Evolutionary conservation across 2,329 filamentous ascomycete species (phyloP).

Genomic region (Beauveria scarabaeidicola): DNA sequence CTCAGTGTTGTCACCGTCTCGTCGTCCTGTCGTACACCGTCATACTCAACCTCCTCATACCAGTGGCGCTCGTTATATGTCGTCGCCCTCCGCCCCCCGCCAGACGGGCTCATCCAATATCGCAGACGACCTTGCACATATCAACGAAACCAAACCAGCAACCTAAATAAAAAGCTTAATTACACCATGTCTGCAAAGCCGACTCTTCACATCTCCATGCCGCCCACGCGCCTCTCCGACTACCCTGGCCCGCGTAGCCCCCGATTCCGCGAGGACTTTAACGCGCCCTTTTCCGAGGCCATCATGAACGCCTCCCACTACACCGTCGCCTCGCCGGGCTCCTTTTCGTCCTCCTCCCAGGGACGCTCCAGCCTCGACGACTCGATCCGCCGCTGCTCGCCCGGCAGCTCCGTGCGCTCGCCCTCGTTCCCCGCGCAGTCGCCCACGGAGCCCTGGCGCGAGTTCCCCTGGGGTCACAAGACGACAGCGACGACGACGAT

Average conservation of each 20-base stretch:
- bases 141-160: neutral
- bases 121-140: neutral
- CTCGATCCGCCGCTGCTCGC: constrained; percentile 13
- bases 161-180: neutral
- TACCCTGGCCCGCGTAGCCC: constrained; percentile 18
- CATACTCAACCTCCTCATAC: neutral
- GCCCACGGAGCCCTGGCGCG: constrained; percentile 16
- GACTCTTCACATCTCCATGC: constrained; percentile 10
- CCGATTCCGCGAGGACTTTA: constrained; percentile 30
- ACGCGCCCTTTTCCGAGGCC: constrained; percentile 29
- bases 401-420: constrained; percentile 1
- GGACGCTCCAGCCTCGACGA: constrained; percentile 20
- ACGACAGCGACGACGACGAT: constrained; percentile 16
- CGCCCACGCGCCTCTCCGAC: constrained; percentile 9
- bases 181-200: constrained; percentile 9
- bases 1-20: constrained; percentile 7
- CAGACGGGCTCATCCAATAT: neutral
- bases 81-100: neutral
- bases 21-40: neutral
- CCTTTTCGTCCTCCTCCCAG: constrained; percentile 19
- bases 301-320: constrained; percentile 25
- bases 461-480: constrained; percentile 21
- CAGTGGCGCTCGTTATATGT: neutral
- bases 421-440: constrained; percentile 10
- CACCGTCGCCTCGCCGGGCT: constrained; percentile 20